A percentile compares a stretch with the other conserved stretches of the same genome.
These are phyloP conservation scores for Botrytis paeoniae DNA, from an alignment of 2,329 filamentous ascomycete species.

Conservation along the genomic window DNA sequence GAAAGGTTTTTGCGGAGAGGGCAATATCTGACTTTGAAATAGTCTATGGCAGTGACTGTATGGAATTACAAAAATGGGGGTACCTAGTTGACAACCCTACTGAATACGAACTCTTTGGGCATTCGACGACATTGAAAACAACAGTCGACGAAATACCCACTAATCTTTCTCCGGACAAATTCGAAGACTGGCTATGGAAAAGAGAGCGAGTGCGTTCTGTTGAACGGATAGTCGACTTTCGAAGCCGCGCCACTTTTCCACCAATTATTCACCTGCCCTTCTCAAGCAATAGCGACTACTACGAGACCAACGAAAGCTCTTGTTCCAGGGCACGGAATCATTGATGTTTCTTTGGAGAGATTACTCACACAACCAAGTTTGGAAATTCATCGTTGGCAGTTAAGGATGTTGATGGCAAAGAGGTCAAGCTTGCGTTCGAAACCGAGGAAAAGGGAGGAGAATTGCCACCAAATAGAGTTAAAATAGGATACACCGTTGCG, in stretches of 20 bases:
- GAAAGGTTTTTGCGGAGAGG: constrained; percentile 33
- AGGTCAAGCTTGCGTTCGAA: constrained; percentile 35
- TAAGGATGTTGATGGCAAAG: constrained; percentile 31
- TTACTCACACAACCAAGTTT: constrained; percentile 23
- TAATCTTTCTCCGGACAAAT: constrained; percentile 21
- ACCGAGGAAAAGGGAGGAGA: constrained; percentile 34
- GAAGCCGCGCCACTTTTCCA: constrained; percentile 30
- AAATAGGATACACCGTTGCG: constrained; percentile 26
- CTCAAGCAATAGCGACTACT: constrained; percentile 25
- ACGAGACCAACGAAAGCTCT: constrained; percentile 20
- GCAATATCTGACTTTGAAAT: constrained; percentile 24
- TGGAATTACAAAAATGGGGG: constrained; percentile 18
- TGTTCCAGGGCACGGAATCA: constrained; percentile 22
- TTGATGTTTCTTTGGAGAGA: constrained; percentile 31
- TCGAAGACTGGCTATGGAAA: constrained; percentile 31
- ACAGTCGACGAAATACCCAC: constrained; percentile 23
- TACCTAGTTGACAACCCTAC: constrained; percentile 25
- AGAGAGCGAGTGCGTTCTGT: constrained; percentile 22
- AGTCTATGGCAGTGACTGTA: constrained; percentile 23
- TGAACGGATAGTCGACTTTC: constrained; percentile 22
- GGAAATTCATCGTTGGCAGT: constrained; percentile 32
- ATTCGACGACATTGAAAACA: constrained; percentile 26
- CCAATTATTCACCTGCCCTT: constrained; percentile 24
- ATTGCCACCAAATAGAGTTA: constrained; percentile 25
- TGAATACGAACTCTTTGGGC: constrained; percentile 23